Base-by-base conservation (phyloP, 2,329 filamentous ascomycete species). In the Clarireedia monteithiana region DNA sequence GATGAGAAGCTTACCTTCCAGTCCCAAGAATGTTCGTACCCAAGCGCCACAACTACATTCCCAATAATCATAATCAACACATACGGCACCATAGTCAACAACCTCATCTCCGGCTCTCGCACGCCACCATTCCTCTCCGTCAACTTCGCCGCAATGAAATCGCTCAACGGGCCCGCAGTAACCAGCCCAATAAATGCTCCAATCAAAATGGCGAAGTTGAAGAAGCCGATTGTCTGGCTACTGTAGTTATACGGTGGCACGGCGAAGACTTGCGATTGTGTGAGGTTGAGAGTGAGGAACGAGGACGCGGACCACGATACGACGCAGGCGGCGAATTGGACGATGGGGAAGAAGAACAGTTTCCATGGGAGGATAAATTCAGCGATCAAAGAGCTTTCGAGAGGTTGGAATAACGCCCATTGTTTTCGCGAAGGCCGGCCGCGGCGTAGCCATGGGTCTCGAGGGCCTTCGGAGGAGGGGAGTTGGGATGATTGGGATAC, bases 351-450 rank as follows among this genome's bases (percentile, higher is more conserved):
- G 0, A 74, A 62, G 64, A 83, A 78, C 1, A 86, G 71, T 62
- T 84, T 82, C 76, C 79, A 83, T 0, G 83, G 83, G 6, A 81
- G 74, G 75, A 77, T 83, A 23, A 86, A 72, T 61, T 82, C 80
- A 30, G 75, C 67, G 2, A 79, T 44, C 27, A 84, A 71, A 23
- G 71, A 74, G 61, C 78, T 71, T 2, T 74, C 69, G 60, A 68
- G 77, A 0, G 72, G 65, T 58, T 80, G 77, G 66, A 73, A 81
- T 4, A 82, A 55, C 26, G 69, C 70, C 74, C 81, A 85, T 67
- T 86, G 82, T 51, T 64, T 59, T 59, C 78, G 80, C 27, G 71
- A 75, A 0, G 83, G 83, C 2, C 58, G 69, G 4, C 83, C 83
- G 54, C 73, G 75, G 55, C 80, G 77, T 3, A 85, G 75, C 63